Conservation (phyloP, 2,329 filamentous ascomycete species). For the Alternaria consortialis region DNA sequence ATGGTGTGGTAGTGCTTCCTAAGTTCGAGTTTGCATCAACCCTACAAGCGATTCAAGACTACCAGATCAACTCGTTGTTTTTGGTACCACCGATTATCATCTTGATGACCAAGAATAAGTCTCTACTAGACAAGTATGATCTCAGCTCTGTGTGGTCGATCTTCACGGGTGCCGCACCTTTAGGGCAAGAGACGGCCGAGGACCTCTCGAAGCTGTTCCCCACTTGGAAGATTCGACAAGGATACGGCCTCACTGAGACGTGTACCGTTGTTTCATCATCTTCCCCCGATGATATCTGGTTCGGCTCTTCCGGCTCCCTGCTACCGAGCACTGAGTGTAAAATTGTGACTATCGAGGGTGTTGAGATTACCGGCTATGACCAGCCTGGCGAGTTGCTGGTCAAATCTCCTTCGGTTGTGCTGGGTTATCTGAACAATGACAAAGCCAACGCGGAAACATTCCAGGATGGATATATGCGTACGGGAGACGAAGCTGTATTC, state of each 20-base stretch:
- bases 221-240: conserved; percentile 72
- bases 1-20: conserved; percentile 75
- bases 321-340: conserved; percentile 71
- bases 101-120: conserved; percentile 72
- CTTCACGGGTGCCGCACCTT: conserved; percentile 80
- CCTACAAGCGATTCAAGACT: conserved; percentile 70
- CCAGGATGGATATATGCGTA: conserved; percentile 78
- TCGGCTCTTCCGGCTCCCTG: conserved; percentile 76
- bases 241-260: conserved; percentile 83
- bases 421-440: conserved; percentile 89
- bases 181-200: conserved; percentile 75
- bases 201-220: conserved; percentile 71
- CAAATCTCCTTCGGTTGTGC: conserved; percentile 69
- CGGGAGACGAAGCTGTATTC: conserved; percentile 76
- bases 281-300: conserved; percentile 69
- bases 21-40: conserved; percentile 78
- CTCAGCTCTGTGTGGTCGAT: conserved; percentile 71
- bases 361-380: conserved; percentile 72
- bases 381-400: conserved; percentile 76
- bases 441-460: conserved; percentile 85
- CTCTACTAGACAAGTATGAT: conserved; percentile 72
- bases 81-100: conserved; percentile 85
- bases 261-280: conserved; percentile 73
- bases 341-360: conserved; percentile 72
- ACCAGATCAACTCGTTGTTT: conserved; percentile 73